phyloP scores from a whole-genome alignment of 2,329 filamentous ascomycete species.

The Ophiostoma ulmi region DNA sequence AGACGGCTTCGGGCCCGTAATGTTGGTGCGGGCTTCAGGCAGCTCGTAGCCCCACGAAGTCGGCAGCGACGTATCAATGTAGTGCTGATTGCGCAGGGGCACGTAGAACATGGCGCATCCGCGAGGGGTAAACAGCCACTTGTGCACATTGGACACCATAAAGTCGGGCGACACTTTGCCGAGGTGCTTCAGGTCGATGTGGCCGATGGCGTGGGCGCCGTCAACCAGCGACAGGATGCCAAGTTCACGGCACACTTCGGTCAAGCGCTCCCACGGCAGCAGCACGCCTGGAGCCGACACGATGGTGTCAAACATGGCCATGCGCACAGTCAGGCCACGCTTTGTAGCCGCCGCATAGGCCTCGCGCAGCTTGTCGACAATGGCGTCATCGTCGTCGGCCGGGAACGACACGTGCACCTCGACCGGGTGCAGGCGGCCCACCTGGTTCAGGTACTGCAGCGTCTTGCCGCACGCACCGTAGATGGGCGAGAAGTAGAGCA shows the following conservation, averaged over 20 bases:
- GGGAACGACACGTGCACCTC: constrained; percentile 57
- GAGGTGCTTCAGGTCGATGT: constrained; percentile 59
- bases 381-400: constrained; percentile 54
- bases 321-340: constrained; percentile 50
- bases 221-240: constrained; percentile 62
- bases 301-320: constrained; percentile 68
- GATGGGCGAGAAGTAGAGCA: constrained; percentile 62
- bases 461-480: constrained; percentile 64
- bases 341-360: constrained; percentile 46
- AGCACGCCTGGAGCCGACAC: constrained; percentile 62
- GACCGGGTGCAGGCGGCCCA: constrained; percentile 33
- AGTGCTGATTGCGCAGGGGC: constrained; percentile 58
- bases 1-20: neutral
- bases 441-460: constrained; percentile 56
- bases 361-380: constrained; percentile 50
- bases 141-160: constrained; percentile 67
- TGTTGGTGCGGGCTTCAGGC: constrained; percentile 19
- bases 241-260: constrained; percentile 50
- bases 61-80: constrained; percentile 62
- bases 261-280: constrained; percentile 63
- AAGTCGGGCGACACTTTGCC: constrained; percentile 60
- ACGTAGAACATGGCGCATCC: constrained; percentile 67
- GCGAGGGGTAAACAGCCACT: constrained; percentile 69
- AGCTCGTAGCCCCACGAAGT: constrained; percentile 61
- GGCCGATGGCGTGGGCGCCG: constrained; percentile 65